phyloP scores from a whole-genome alignment of 2,329 filamentous ascomycete genomes.

The Waltergamsia citrina region DNA sequence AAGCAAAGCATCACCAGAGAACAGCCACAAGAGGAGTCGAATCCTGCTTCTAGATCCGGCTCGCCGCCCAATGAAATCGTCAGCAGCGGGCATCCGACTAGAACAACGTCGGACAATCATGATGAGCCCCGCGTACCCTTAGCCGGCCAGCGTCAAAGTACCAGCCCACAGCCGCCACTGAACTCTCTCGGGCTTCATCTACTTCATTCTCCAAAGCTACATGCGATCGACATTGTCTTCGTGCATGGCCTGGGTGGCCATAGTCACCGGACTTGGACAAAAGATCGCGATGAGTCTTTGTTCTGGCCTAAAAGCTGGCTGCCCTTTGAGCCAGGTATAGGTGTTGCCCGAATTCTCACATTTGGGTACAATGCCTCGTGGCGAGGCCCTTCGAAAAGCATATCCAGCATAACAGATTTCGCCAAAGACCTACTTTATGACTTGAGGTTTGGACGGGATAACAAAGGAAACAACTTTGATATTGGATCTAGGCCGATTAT shows the following conservation, averaged over 20 bases:
- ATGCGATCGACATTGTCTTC: slow-evolving; percentile 22
- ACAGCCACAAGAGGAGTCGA: too few species aligned
- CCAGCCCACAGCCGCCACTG: too few species aligned
- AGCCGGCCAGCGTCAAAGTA: too few species aligned
- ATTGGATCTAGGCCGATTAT: background rate
- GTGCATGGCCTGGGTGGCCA: slow-evolving; percentile 28
- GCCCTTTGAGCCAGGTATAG: slow-evolving; percentile 1
- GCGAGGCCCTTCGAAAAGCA: background rate
- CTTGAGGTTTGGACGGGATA: background rate
- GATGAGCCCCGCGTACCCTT: too few species aligned
- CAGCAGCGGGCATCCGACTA: too few species aligned
- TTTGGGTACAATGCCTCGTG: slow-evolving; percentile 4
- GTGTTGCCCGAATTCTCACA: background rate
- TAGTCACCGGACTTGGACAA: slow-evolving; percentile 11
- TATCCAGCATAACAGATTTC: background rate
- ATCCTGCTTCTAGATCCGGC: too few species aligned
- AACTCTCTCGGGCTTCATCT: slow-evolving; percentile 11
- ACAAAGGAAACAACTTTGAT: background rate
- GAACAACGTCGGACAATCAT: too few species aligned
- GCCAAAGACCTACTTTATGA: slow-evolving; percentile 1
- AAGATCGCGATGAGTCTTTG: background rate
- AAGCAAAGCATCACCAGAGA: too few species aligned
- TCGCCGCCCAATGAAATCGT: too few species aligned
- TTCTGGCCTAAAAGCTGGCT: slow-evolving; percentile 4
- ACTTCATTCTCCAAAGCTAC: slow-evolving; percentile 10